Percentiles rank a stretch among this genome's conserved stretches.
These are phyloP conservation scores for Pseudonectria buxi DNA, from an alignment of 2,329 filamentous ascomycete species.

Conservation along the genomic window DNA sequence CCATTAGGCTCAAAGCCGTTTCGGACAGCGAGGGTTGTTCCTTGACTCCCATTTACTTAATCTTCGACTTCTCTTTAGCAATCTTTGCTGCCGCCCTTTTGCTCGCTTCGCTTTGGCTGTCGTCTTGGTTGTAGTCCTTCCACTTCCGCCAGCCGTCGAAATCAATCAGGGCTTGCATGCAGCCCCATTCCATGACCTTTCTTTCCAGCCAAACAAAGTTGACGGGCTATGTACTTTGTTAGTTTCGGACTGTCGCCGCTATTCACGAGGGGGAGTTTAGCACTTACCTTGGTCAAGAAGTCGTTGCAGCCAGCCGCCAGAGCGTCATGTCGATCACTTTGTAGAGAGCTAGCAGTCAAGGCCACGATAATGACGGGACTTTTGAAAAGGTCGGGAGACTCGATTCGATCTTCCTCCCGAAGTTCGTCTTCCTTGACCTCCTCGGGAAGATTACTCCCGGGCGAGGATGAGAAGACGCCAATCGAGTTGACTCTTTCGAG, in stretches of 20 bases:
- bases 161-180: conserved; percentile 98
- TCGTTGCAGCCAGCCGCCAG: conserved; percentile 95
- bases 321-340: conserved; percentile 92
- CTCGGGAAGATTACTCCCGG: conserved; percentile 46
- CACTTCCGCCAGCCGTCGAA: conserved; percentile 97
- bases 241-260: conserved; percentile 3
- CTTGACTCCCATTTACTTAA: conserved; percentile 21
- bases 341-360: conserved; percentile 85
- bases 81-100: conserved; percentile 32
- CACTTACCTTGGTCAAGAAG: conserved; percentile 85
- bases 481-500: conserved; percentile 88
- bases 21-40: conserved; percentile 32
- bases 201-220: conserved; percentile 96
- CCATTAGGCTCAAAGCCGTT: too few relatives aligned
- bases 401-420: conserved; percentile 61
- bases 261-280: background rate
- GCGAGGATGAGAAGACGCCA: conserved; percentile 75
- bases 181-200: conserved; percentile 99
- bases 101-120: conserved; percentile 34
- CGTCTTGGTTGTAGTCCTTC: conserved; percentile 68
- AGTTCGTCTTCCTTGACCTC: conserved; percentile 39
- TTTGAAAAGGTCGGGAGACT: conserved; percentile 71
- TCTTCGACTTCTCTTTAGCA: conserved; percentile 34
- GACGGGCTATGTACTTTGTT: conserved; percentile 59
- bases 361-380: conserved; percentile 97